These are phyloP conservation scores for Solanum peruvianum DNA, from an alignment of 257 asterid species.

Conservation along the genomic window DNA sequence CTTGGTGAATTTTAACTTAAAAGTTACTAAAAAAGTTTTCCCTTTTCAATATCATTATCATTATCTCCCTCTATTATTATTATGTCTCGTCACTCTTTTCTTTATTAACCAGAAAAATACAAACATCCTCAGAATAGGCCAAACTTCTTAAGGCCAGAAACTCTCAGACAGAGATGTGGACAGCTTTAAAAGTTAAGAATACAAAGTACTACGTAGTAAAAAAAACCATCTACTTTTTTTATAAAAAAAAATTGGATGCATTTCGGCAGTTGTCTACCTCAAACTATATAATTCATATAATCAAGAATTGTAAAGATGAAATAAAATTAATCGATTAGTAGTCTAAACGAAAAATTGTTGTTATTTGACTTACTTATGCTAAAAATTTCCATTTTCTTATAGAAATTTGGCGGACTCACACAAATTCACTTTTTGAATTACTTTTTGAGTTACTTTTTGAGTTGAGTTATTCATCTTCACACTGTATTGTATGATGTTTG, in stretches of 20 bases:
- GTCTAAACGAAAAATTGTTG: no score
- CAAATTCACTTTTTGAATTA: no score
- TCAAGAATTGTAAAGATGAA: no score
- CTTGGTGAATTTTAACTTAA: not conserved
- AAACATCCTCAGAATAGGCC: conserved; percentile 47
- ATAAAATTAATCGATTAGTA: no score
- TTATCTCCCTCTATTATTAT: conserved; percentile 7
- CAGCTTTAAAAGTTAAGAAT: conserved; percentile 16
- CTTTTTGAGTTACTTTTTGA: no score
- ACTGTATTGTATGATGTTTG: no score
- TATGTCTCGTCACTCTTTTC: conserved; percentile 1
- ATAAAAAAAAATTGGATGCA: not conserved
- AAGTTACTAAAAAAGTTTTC: not conserved
- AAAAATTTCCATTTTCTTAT: no score
- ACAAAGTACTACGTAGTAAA: not conserved
- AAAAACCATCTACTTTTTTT: not conserved
- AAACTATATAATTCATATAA: not conserved
- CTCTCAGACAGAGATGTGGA: conserved; percentile 54
- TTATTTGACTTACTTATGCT: no score
- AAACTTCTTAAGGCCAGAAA: conserved; percentile 49
- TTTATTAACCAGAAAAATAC: conserved; percentile 33
- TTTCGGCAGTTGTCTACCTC: not conserved
- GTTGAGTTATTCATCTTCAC: no score
- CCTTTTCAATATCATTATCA: conserved; percentile 9
- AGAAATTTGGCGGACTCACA: no score